Evolutionary conservation across 495 filamentous ascomycete genomes (phyloP).

Genomic region (Podospora appendiculata): DNA sequence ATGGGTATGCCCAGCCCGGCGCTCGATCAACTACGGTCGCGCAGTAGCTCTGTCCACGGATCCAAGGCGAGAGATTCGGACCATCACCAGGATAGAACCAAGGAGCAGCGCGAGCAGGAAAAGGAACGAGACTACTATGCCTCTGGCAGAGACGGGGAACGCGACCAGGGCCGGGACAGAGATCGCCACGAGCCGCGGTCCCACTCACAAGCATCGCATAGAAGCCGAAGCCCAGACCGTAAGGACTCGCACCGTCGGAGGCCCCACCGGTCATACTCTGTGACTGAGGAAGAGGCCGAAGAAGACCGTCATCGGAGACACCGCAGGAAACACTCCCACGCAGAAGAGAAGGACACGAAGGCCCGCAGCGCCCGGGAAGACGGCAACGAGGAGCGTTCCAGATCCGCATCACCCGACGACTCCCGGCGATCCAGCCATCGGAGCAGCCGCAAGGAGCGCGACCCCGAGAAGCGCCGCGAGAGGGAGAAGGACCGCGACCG

Average conservation of each 20-base stretch:
- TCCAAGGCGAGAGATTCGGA: slow-evolving; percentile 11
- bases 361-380: slow-evolving; percentile 21
- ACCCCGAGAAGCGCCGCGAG: slow-evolving; percentile 33
- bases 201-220: slow-evolving; percentile 7
- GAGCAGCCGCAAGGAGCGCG: slow-evolving; percentile 39
- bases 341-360: slow-evolving; percentile 28
- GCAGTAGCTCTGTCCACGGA: slow-evolving; percentile 34
- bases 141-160: slow-evolving; percentile 17
- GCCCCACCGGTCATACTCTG: slow-evolving; percentile 49
- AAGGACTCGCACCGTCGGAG: slow-evolving; percentile 45
- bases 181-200: slow-evolving; percentile 8
- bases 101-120: slow-evolving; percentile 14
- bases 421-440: slow-evolving; percentile 44
- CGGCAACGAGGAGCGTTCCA: slow-evolving; percentile 37
- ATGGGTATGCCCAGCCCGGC: slow-evolving; percentile 24
- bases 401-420: slow-evolving; percentile 45
- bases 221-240: slow-evolving; percentile 38
- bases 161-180: slow-evolving; percentile 23
- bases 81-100: slow-evolving; percentile 15
- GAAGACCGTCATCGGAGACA: slow-evolving; percentile 41
- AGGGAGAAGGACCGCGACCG: slow-evolving; percentile 24
- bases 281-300: slow-evolving; percentile 39
- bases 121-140: slow-evolving; percentile 16
- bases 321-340: slow-evolving; percentile 33
- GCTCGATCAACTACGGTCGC: slow-evolving; percentile 22